Conservation (phyloP, 1,139 yeast genomes). For the Pichia kudriavzevii region DNA sequence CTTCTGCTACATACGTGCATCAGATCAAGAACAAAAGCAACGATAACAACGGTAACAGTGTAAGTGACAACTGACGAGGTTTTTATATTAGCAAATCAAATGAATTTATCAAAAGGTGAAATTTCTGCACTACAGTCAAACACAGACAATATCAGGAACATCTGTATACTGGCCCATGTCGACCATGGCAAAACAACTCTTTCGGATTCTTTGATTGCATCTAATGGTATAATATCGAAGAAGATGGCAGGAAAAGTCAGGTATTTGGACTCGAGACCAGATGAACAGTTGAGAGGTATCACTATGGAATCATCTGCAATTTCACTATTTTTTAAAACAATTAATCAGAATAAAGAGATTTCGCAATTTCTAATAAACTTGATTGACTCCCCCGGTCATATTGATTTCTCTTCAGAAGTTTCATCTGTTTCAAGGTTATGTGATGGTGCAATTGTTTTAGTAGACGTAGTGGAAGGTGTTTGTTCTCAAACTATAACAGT, state of each 20-base stretch:
- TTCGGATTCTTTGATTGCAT: constrained; percentile 85
- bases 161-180: constrained; percentile 95
- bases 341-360: constrained; percentile 40
- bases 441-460: constrained; percentile 93
- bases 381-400: constrained; percentile 98
- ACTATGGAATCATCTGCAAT: constrained; percentile 97
- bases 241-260: constrained; percentile 93
- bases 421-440: constrained; percentile 92
- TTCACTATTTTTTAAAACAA: constrained; percentile 69
- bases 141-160: constrained; percentile 70
- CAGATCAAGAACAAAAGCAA: constrained; percentile 5
- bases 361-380: constrained; percentile 81
- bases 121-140: constrained; percentile 60
- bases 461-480: constrained; percentile 97
- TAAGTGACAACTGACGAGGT: constrained; percentile 1
- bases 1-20: constrained; percentile 8
- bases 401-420: constrained; percentile 93
- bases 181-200: constrained; percentile 98
- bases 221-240: constrained; percentile 93
- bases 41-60: not conserved
- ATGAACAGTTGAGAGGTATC: constrained; percentile 92
- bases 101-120: constrained; percentile 55
- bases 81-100: constrained; percentile 15
- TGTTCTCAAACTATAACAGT: constrained; percentile 96
- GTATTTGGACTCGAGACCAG: constrained; percentile 88